Percentiles rank a stretch among this genome's conserved stretches.
These are phyloP conservation scores for Clonostachys byssicola DNA, from an alignment of 2,329 filamentous ascomycete species.

Conservation along the genomic window DNA sequence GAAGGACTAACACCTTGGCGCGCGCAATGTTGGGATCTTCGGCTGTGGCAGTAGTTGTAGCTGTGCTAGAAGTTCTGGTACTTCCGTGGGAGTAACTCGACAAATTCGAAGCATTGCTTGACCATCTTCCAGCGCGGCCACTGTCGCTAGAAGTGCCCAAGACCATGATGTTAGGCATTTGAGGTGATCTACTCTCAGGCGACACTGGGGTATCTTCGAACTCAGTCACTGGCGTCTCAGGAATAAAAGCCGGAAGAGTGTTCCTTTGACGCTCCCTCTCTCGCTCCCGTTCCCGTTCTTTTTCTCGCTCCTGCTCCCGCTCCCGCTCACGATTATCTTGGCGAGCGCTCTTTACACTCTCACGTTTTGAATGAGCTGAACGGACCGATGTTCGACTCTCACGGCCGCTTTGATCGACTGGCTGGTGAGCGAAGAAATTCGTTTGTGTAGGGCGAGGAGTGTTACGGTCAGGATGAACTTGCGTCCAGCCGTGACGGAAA, in stretches of 20 bases:
- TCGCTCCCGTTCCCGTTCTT: conserved; percentile 2
- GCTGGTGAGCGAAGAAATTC: conserved; percentile 57
- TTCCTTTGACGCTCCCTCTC: conserved; percentile 15
- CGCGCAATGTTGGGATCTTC: conserved; percentile 77
- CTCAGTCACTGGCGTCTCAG: conserved; percentile 91
- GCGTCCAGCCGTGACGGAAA: conserved; percentile 88
- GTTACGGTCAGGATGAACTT: conserved; percentile 78
- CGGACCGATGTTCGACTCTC: conserved; percentile 46
- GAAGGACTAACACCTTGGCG: conserved; percentile 75
- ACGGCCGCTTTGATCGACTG: conserved; percentile 30
- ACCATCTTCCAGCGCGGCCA: conserved; percentile 69
- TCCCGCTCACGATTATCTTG: neutral
- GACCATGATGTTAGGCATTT: conserved; percentile 83
- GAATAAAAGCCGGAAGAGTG: conserved; percentile 40
- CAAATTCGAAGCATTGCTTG: conserved; percentile 73
- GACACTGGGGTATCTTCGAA: conserved; percentile 89
- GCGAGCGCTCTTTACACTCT: conserved; percentile 42
- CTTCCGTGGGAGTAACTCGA: conserved; percentile 75
- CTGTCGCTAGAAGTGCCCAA: conserved; percentile 64
- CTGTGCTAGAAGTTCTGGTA: conserved; percentile 63
- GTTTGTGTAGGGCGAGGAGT: conserved; percentile 80
- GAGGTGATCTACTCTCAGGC: conserved; percentile 69
- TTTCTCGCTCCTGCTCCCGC: conserved; percentile 4
- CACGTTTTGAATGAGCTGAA: conserved; percentile 46
- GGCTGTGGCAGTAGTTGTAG: conserved; percentile 61